Evolutionary conservation across 2,329 filamentous ascomycete genomes (phyloP).

Genomic region (Aspergillus latus): DNA sequence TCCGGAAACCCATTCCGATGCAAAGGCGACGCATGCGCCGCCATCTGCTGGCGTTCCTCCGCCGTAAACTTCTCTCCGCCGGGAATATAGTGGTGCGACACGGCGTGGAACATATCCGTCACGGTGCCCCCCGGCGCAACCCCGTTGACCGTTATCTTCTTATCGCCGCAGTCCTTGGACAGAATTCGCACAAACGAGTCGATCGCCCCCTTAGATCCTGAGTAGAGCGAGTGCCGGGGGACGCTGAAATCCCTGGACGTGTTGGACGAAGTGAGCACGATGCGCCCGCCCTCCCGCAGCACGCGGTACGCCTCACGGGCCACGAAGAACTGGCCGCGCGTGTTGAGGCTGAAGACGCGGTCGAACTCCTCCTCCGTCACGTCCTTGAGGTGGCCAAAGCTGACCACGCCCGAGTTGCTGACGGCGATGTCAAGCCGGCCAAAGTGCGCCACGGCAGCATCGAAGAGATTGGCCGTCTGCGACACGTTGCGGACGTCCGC

Average conservation of each 20-base stretch:
- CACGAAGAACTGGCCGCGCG: slow-evolving; percentile 64
- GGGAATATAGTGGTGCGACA: slow-evolving; percentile 14
- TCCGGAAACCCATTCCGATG: slow-evolving; percentile 4
- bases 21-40: slow-evolving; percentile 7
- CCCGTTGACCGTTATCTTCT: slow-evolving; percentile 67
- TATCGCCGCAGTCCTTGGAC: slow-evolving; percentile 67
- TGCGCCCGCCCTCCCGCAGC: slow-evolving; percentile 66
- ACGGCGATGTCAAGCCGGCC: neutral
- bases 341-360: slow-evolving; percentile 62
- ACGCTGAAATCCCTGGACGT: slow-evolving; percentile 63
- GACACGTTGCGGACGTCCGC: neutral
- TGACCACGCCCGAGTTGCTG: neutral
- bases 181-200: slow-evolving; percentile 75
- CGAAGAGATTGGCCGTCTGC: neutral
- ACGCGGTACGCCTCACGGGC: slow-evolving; percentile 67
- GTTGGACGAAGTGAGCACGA: slow-evolving; percentile 74
- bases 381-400: neutral
- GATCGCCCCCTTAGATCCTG: slow-evolving; percentile 72
- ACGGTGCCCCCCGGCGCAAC: slow-evolving; percentile 67
- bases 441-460: neutral
- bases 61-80: slow-evolving; percentile 6
- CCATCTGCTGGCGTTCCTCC: slow-evolving; percentile 10
- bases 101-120: slow-evolving; percentile 63
- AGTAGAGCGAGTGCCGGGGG: slow-evolving; percentile 71
- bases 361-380: slow-evolving; percentile 29